A percentile compares a stretch with the other conserved stretches of the same genome.
Evolutionary conservation across 257 asterid species (phyloP).

Genomic region (Cordia subcordata): DNA sequence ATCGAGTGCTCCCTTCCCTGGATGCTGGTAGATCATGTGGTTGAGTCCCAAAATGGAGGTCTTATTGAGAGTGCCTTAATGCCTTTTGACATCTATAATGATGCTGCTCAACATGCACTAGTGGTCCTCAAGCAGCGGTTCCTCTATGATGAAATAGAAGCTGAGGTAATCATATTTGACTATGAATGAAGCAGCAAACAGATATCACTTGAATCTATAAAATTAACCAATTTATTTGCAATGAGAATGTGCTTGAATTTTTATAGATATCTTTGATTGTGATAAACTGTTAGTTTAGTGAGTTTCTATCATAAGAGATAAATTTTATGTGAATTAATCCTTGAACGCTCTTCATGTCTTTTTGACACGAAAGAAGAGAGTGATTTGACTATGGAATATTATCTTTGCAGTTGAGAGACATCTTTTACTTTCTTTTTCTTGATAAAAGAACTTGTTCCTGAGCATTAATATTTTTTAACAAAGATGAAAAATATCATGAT

Average conservation of each 20-base stretch:
- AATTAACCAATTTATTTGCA: too few relatives aligned
- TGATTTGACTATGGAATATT: too few relatives aligned
- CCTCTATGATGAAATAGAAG: slow-evolving; percentile 98
- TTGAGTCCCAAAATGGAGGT: slow-evolving; percentile 73
- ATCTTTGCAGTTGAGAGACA: too few relatives aligned
- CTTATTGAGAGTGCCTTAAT: slow-evolving; percentile 83
- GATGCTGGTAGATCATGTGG: slow-evolving; percentile 96
- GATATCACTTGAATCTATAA: too few relatives aligned
- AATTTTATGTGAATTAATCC: not conserved
- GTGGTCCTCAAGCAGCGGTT: slow-evolving; percentile 93
- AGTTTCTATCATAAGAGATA: not conserved
- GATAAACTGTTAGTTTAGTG: not conserved
- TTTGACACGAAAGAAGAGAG: too few relatives aligned
- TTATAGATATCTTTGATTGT: not conserved
- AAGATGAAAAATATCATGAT: too few relatives aligned
- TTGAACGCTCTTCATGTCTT: too few relatives aligned
- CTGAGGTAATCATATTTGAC: slow-evolving; percentile 63
- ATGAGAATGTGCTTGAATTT: not conserved
- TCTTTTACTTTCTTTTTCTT: too few relatives aligned
- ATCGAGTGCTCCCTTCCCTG: slow-evolving; percentile 99
- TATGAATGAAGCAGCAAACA: too few relatives aligned
- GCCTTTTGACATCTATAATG: slow-evolving; percentile 97
- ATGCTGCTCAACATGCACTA: slow-evolving; percentile 95
- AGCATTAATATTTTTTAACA: too few relatives aligned
- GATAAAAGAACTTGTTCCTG: too few relatives aligned